A percentile compares a stretch with the other conserved stretches of the same genome.
Evolutionary conservation across 768 basidiomycete genomes (phyloP).

Genomic region (Lactifluus pinguis): DNA sequence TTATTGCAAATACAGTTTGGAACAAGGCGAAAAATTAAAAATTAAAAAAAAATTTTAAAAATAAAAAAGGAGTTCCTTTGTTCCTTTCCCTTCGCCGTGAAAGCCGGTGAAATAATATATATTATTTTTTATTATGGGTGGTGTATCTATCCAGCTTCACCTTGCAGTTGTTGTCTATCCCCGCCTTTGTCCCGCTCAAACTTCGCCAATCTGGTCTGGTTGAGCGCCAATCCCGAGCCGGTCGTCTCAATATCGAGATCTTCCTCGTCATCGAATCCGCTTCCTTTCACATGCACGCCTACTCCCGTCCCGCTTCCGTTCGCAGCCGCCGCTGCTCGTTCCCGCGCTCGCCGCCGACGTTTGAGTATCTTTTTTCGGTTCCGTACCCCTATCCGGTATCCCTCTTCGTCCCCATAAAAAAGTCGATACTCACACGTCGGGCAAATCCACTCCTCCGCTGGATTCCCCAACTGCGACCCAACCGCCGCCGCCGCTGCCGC

Average conservation of each 20-base stretch:
- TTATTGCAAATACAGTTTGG: conserved; percentile 10
- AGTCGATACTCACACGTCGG: conserved; percentile 88
- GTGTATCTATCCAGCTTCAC: not conserved
- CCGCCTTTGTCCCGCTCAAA: conserved; percentile 13
- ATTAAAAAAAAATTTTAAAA: not conserved
- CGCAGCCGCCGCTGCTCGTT: conserved; percentile 54
- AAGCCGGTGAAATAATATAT: not conserved
- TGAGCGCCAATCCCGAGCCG: conserved; percentile 14
- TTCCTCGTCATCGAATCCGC: conserved; percentile 16
- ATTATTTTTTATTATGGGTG: not conserved
- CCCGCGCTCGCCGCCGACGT: conserved; percentile 60
- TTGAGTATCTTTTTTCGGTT: conserved; percentile 72
- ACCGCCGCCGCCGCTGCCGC: conserved; percentile 23
- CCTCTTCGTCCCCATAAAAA: conserved; percentile 77
- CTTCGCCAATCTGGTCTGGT: conserved; percentile 11
- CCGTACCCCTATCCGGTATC: conserved; percentile 55
- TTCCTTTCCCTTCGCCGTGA: not conserved
- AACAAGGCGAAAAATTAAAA: not conserved
- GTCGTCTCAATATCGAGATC: conserved; percentile 14
- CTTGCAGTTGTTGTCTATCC: conserved; percentile 1
- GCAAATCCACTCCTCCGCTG: conserved; percentile 88
- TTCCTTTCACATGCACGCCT: conserved; percentile 26
- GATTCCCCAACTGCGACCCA: conserved; percentile 37
- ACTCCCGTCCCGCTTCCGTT: conserved; percentile 35
- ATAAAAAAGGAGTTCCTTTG: not conserved